Evolutionary conservation across 345 rosid species (phyloP).

Genomic region (Salix arbutifolia): DNA sequence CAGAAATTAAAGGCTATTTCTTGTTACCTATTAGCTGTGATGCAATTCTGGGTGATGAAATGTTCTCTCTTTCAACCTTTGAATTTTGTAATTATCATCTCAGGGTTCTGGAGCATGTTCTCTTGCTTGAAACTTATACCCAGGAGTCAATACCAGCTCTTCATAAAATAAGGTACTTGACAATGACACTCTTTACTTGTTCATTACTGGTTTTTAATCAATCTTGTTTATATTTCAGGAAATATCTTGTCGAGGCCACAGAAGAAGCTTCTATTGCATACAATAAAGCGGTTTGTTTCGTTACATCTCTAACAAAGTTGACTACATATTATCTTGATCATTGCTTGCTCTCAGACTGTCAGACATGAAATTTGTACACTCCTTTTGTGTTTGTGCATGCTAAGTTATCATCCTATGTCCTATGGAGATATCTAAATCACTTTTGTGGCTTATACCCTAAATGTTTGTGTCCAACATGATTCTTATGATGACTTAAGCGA

Average conservation of each 20-base stretch:
- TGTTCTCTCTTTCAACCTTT: neutral
- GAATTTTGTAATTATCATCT: neutral
- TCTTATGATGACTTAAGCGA: neutral
- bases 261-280: conserved; percentile 94
- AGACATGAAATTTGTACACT: neutral
- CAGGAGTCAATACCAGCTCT: conserved; percentile 87
- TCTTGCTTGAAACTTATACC: conserved; percentile 82
- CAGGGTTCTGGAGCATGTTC: conserved; percentile 85
- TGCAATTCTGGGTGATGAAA: neutral
- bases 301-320: neutral
- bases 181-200: neutral
- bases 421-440: neutral
- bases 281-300: conserved; percentile 80
- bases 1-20: neutral
- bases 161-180: conserved; percentile 73
- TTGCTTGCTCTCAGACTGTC: neutral
- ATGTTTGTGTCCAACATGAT: neutral
- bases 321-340: neutral
- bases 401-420: neutral
- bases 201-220: neutral
- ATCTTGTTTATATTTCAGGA: conserved; percentile 41
- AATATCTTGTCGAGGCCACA: conserved; percentile 84
- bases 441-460: neutral
- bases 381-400: neutral
- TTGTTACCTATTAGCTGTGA: neutral